Evolutionary conservation across 805 yeast genomes (phyloP).

Genomic region (Nakazawaea wyomingensis): DNA sequence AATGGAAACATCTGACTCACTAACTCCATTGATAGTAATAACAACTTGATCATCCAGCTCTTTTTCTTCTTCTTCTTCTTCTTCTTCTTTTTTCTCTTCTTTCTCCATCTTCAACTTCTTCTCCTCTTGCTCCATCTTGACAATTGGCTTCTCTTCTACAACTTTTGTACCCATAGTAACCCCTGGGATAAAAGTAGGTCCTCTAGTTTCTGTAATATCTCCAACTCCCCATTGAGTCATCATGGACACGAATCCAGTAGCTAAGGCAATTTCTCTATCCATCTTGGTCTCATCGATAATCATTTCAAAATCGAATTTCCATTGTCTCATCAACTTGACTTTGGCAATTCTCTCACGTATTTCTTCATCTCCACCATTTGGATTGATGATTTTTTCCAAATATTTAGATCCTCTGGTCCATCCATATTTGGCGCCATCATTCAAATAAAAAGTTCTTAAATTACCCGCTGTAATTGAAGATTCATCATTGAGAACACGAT

Average conservation of each 20-base stretch:
- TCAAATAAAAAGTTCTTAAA: conserved; percentile 41
- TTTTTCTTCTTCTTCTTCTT: neutral
- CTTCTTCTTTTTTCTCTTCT: neutral
- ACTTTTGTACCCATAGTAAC: conserved; percentile 13
- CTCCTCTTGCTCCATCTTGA: neutral
- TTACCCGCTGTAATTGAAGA: conserved; percentile 32
- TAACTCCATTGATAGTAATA: conserved; percentile 13
- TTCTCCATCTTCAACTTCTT: too few species aligned
- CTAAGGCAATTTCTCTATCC: conserved; percentile 47
- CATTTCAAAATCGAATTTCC: conserved; percentile 56
- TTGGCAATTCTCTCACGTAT: conserved; percentile 47
- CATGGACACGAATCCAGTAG: conserved; percentile 60
- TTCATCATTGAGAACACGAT: conserved; percentile 35
- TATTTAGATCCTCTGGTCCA: conserved; percentile 51
- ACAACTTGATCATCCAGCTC: conserved; percentile 3
- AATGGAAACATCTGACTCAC: conserved; percentile 27
- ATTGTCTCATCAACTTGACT: conserved; percentile 52
- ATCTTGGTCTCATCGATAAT: conserved; percentile 42
- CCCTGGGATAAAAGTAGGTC: conserved; percentile 35
- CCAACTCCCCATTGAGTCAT: conserved; percentile 64
- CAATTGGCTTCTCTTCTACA: neutral
- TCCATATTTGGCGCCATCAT: conserved; percentile 48
- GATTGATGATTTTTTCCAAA: conserved; percentile 48
- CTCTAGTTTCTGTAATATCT: conserved; percentile 46
- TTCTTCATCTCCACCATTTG: conserved; percentile 54